phyloP scores from a whole-genome alignment of 2,329 filamentous ascomycete species.

The Microdochium trichocladiopsis region DNA sequence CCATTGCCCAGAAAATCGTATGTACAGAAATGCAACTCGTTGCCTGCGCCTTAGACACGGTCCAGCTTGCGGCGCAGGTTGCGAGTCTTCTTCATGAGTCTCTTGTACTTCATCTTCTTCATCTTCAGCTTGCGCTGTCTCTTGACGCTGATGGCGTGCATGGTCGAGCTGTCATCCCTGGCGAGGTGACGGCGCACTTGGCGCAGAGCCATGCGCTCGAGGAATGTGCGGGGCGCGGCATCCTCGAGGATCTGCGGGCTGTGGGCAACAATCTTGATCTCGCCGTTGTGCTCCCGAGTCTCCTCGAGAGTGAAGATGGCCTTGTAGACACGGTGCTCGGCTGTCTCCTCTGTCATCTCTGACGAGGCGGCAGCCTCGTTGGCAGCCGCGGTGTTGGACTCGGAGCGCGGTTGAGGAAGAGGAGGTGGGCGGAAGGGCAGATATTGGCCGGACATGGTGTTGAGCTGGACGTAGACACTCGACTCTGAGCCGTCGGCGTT shows the following conservation, averaged over 20 bases:
- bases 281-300: constrained; percentile 50
- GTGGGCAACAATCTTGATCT: constrained; percentile 54
- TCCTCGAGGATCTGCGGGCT: constrained; percentile 50
- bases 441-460: constrained; percentile 63
- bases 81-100: constrained; percentile 88
- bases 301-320: constrained; percentile 62
- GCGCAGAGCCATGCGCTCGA: constrained; percentile 63
- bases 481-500: constrained; percentile 50
- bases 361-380: constrained; percentile 21
- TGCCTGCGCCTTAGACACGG: constrained; percentile 37
- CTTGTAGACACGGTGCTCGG: constrained; percentile 51
- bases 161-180: constrained; percentile 39
- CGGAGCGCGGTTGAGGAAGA: constrained; percentile 55
- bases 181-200: constrained; percentile 53
- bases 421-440: constrained; percentile 83
- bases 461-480: constrained; percentile 58
- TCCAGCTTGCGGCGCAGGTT: constrained; percentile 82
- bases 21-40: background rate
- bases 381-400: constrained; percentile 29
- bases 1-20: background rate
- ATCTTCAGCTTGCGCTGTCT: constrained; percentile 93
- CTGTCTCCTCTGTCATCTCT: constrained; percentile 11
- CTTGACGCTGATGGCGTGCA: constrained; percentile 85
- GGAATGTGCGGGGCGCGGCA: constrained; percentile 44
- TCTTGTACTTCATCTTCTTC: constrained; percentile 99